phyloP scores from a whole-genome alignment of 2,329 filamentous ascomycete genomes.

The Aspergillus cejpii region DNA sequence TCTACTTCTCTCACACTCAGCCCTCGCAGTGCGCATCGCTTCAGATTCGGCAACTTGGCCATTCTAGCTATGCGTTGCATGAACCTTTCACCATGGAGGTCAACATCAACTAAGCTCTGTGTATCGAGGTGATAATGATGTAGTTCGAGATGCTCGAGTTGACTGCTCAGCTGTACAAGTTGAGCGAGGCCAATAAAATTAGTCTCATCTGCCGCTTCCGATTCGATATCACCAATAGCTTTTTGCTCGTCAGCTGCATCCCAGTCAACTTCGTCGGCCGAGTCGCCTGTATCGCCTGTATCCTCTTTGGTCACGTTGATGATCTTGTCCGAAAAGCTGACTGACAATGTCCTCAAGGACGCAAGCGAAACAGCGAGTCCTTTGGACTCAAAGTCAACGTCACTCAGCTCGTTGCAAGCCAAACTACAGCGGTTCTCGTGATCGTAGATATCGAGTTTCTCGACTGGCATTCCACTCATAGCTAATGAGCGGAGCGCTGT shows the following conservation, averaged over 20 bases:
- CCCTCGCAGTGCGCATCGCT: conserved; percentile 1
- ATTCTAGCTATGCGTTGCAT: conserved; percentile 1
- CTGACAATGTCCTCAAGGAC: background rate
- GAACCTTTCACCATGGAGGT: background rate
- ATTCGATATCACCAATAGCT: background rate
- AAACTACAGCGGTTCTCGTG: background rate
- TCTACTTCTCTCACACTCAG: background rate
- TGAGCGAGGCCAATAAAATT: conserved; percentile 2
- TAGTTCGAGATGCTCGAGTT: conserved; percentile 3
- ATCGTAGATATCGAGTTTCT: conserved; percentile 3
- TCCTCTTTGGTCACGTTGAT: background rate
- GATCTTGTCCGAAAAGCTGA: conserved; percentile 6
- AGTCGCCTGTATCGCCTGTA: conserved; percentile 2
- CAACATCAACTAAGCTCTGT: background rate
- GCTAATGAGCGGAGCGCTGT: background rate
- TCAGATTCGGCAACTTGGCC: background rate
- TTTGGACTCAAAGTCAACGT: background rate
- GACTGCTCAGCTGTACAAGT: background rate
- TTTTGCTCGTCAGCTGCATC: background rate
- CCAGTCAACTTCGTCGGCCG: conserved; percentile 1
- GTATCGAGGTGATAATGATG: conserved; percentile 2
- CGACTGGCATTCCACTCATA: background rate
- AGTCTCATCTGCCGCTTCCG: background rate
- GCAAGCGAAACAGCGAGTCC: conserved; percentile 1
- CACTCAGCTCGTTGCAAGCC: conserved; percentile 3